Evolutionary conservation across 1,139 yeast species (phyloP), one percentile per base, ranked within the genome.

Genomic region (Pichia sp.): DNA sequence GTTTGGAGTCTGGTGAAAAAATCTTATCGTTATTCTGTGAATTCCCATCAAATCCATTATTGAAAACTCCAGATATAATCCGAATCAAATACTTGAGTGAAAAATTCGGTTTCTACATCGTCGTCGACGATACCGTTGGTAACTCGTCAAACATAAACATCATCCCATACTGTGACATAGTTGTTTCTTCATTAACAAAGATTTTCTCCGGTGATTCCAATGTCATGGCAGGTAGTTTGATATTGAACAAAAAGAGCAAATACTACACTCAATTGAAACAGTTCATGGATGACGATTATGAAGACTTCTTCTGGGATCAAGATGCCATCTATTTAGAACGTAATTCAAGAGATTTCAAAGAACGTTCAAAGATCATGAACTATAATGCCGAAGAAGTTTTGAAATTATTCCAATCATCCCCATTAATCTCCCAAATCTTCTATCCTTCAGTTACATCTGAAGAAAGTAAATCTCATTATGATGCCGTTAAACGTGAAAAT

Each of bases 191-290:
- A 20, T 73, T 93, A 53, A 91, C 98, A 11, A 93, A 93, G 65
- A 88, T 91, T 14, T 93, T 93, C 61, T 84, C 94, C 27, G 98
- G 98, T 17, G 97, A 89, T 63, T 85, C 96, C 39, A 90, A 91
- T 61, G 97, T 93, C 45, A 86, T 91, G 91, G 96, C 93, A 0
- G 99, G 99, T 4, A 83, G 94, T 14, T 67, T 91, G 53, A 83
- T 90, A 11, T 68, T 93, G 56, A 93, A 91, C 61, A 86, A 93
- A 8, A 61, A 72, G 12, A 76, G 93, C 14, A 69, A 67, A 38
- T 69, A 68, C 52, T 89, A 86, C 66, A 46, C 57, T 0, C 57
- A 58, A 36, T 75, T 91, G 46, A 83, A 84, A 61, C 54, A 65
- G 22, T 76, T 76, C 53, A 72, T 84, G 59, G 62, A 75, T 52